Base-by-base conservation (phyloP, 176 grass and related monocot genomes). In the Ensete glaucum region DNA sequence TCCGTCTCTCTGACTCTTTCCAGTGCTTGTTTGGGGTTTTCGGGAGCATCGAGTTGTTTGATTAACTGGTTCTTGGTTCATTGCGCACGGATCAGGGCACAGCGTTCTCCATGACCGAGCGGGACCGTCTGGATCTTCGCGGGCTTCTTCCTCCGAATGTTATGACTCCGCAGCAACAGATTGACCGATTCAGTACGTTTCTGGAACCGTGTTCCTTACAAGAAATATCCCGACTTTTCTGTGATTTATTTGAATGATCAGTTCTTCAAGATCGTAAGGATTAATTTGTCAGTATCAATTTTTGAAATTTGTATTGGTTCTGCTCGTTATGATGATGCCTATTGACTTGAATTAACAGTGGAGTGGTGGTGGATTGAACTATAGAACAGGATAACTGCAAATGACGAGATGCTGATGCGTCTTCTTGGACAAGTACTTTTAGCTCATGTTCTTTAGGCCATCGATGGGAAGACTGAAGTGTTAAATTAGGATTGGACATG, bases 91-190 rank as follows among this genome's bases (percentile, higher is more conserved):
- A 59, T 71, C 65, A 98, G 94, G 94, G 94, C 21, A 98, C 94
- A 52, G 86, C 76, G 70, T 98, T 98, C 85, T 87, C 90, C 70
- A 87, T 87, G 80, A 98, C 94, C 78, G 94, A 98, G 84, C 77
- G 94, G 82, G 94, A 98, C 84, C 90, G 90, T 14, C 83, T 98
- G 72, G 88, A 89, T 81, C 88, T 98, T 74, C 90, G 90, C 22
- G 94, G 94, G 57, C 78, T 98, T 88, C 90, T 98, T 85, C 94
- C 94, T 65, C 94, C 94, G 29, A 98, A 87, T 85, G 77, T 91
- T 68, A 85, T 91, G 80, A 90, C 86, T 69, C 58, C 88, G 62
- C 83, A 89, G 84, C 86, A 93, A 85, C 88, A 98, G 79, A 93
- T 98, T 65, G 88, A 98, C 72, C 86, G 90, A 77, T 98, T 98